Conservation (phyloP, 306 rosid genomes). For the Cucumis melo region DNA sequence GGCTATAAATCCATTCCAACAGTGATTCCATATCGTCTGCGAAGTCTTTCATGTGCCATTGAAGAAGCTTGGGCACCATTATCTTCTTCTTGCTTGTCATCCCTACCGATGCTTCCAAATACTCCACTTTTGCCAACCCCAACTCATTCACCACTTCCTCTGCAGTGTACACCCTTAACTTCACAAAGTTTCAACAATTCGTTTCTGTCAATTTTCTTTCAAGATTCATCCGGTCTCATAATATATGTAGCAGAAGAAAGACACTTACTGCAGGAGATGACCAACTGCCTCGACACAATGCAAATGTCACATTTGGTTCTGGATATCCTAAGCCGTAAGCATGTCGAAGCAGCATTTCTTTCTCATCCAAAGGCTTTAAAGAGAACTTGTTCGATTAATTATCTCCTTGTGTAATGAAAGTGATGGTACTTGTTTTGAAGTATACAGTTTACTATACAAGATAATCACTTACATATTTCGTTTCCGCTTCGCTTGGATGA, state of each 20-base stretch:
- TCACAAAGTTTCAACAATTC: constrained; percentile 8
- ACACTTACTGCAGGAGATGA: constrained; percentile 83
- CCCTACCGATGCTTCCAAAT: constrained; percentile 82
- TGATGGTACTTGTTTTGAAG: background rate
- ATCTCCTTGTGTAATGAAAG: background rate
- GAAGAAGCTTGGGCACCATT: constrained; percentile 65
- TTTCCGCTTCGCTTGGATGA: constrained; percentile 48
- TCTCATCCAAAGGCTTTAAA: constrained; percentile 45
- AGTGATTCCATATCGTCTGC: constrained; percentile 81
- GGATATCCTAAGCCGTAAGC: constrained; percentile 85
- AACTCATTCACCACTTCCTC: constrained; percentile 62
- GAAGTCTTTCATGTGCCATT: constrained; percentile 78
- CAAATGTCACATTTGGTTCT: constrained; percentile 79
- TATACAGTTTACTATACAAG: background rate
- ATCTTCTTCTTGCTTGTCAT: constrained; percentile 65
- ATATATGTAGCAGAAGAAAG: background rate
- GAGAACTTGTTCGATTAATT: background rate
- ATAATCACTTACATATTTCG: constrained; percentile 39
- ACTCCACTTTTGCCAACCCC: constrained; percentile 74
- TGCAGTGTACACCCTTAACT: constrained; percentile 73
- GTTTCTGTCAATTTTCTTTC: background rate
- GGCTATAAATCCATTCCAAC: constrained; percentile 86
- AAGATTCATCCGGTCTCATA: background rate
- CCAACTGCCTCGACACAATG: constrained; percentile 84
- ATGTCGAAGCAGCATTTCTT: constrained; percentile 50